Base-by-base conservation (phyloP, 2,329 filamentous ascomycete species). In the Alternaria gansuensis region DNA sequence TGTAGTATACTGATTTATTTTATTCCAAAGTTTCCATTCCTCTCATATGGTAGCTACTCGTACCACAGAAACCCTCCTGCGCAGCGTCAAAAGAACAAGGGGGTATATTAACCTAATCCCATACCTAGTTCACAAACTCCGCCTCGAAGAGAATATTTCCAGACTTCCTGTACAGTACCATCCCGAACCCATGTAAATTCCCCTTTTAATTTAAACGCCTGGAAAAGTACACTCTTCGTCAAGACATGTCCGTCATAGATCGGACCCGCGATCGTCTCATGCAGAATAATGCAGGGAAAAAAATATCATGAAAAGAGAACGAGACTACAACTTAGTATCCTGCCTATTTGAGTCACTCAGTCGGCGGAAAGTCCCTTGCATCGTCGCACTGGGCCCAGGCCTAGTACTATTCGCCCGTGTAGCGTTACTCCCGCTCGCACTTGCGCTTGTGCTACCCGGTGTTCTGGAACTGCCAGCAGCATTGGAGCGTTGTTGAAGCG, bases 401-500 rank as follows among this genome's bases (percentile, higher is more conserved):
- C 66, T 65, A 41, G 64, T 52, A 46, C 63, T 67, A 29, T 62
- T 55, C 48, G 68, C 65, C 66, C 73, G 71, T 54, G 72, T 68
- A 28, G 65, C 65, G 52, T 67, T 68, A 51, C 68, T 69, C 29
- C 59, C 60, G 48, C 65, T 68, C 9, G 60, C 62, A 52, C 57
- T 67, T 11, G 68, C 65, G 14, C 50, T 67, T 39, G 68, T 66
- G 51, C 61, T 68, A 45, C 68, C 67, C 31, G 66, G 61, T 37
- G 69, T 64, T 57, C 72, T 66, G 8, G 72, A 69, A 46, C 60
- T 69, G 39, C 67, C 66, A 40, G 70, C 59, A 41, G 71, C 65
- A 41, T 60, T 72, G 14, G 67, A 68, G 31, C 73, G 73, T 46
- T 76, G 72, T 57, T 85, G 83, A 59, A 87, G 73, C 17, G 84